phyloP scores from a whole-genome alignment of 805 yeast genomes.

The Candida odintsovae region DNA sequence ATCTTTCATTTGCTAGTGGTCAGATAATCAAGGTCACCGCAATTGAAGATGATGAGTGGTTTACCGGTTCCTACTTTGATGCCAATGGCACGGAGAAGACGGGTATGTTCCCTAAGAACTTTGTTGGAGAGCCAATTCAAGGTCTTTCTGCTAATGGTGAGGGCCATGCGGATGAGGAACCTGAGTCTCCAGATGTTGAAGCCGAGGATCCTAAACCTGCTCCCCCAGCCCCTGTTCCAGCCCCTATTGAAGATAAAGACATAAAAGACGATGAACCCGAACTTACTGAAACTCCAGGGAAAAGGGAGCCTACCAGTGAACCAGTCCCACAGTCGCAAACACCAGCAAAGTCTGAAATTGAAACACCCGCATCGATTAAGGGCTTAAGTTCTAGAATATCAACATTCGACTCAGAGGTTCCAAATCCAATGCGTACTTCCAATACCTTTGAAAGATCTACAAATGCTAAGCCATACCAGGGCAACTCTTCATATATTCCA shows the following conservation, averaged over 20 bases:
- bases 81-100: conserved; percentile 34
- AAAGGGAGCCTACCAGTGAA: not conserved
- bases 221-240: not conserved
- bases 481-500: conserved; percentile 24
- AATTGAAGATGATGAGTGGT: conserved; percentile 92
- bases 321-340: not conserved
- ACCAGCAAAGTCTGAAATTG: not conserved
- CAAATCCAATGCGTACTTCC: conserved; percentile 3
- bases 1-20: conserved; percentile 62
- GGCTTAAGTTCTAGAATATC: conserved; percentile 8
- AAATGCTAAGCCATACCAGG: conserved; percentile 14
- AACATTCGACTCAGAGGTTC: conserved; percentile 9
- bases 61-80: conserved; percentile 55
- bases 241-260: not conserved
- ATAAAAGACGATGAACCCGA: not conserved
- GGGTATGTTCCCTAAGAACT: conserved; percentile 87
- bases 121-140: conserved; percentile 42
- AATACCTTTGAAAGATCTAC: conserved; percentile 8
- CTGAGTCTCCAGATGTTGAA: conserved; percentile 1
- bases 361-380: conserved; percentile 2
- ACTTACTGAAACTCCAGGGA: too few species aligned
- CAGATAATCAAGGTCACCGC: conserved; percentile 69
- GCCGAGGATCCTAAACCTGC: conserved; percentile 24
- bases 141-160: not conserved
- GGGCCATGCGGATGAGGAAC: not conserved